Evolutionary conservation across 306 rosid species (phyloP).

Genomic region (Adenanthera pavonina): DNA sequence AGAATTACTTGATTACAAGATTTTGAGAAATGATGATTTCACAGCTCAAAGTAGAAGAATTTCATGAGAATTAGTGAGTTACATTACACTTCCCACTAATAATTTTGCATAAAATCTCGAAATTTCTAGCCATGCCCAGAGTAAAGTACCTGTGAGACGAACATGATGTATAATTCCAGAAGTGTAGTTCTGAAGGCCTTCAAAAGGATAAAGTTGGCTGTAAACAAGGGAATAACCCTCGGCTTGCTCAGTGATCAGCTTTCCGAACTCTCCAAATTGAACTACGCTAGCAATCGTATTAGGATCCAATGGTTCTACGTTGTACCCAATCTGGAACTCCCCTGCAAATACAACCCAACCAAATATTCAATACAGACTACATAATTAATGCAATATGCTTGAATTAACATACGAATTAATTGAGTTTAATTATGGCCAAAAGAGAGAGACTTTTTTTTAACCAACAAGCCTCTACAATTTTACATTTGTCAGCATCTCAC

Average conservation of each 20-base stretch:
- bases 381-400: slow-evolving; percentile 11
- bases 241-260: slow-evolving; percentile 46
- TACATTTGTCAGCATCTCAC: background rate
- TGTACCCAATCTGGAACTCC: slow-evolving; percentile 84
- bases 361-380: background rate
- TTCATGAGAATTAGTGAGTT: too few species aligned
- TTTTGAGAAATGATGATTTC: too few species aligned
- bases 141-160: slow-evolving; percentile 67
- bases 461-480: background rate
- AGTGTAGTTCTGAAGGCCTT: slow-evolving; percentile 92
- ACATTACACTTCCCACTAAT: too few species aligned
- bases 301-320: slow-evolving; percentile 69
- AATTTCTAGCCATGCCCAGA: background rate
- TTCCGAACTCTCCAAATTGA: slow-evolving; percentile 59
- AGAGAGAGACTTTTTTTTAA: background rate
- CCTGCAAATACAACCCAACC: slow-evolving; percentile 54
- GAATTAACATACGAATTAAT: slow-evolving; percentile 7
- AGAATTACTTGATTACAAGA: too few species aligned
- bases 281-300: slow-evolving; percentile 65
- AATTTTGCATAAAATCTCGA: too few species aligned
- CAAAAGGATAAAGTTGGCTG: slow-evolving; percentile 83
- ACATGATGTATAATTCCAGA: slow-evolving; percentile 96
- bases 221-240: slow-evolving; percentile 75
- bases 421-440: background rate
- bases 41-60: too few species aligned